phyloP scores from a whole-genome alignment of 1,284 basidiomycete species.

The Apiotrichum akiyoshidainum region DNA sequence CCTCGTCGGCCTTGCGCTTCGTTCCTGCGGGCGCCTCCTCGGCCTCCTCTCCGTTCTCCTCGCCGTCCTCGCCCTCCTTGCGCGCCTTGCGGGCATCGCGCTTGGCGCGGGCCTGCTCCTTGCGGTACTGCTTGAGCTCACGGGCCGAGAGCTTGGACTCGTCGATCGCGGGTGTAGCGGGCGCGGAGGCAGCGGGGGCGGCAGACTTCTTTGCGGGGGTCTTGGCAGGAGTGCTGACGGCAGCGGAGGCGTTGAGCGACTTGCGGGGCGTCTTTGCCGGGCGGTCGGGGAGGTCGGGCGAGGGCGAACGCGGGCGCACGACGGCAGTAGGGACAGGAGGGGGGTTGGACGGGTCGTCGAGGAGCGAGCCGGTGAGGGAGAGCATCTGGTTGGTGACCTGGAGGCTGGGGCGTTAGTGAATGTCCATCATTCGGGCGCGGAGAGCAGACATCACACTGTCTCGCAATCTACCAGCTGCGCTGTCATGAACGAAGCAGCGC shows the following conservation, averaged over 20 bases:
- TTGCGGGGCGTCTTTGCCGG: constrained; percentile 19
- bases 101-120: constrained; percentile 44
- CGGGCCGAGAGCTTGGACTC: constrained; percentile 30
- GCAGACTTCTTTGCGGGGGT: constrained; percentile 5
- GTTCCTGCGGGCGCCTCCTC: constrained; percentile 19
- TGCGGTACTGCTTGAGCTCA: constrained; percentile 42
- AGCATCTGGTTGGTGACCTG: constrained; percentile 95
- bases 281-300: constrained; percentile 24
- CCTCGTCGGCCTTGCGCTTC: constrained; percentile 44
- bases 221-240: constrained; percentile 11
- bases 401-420: constrained; percentile 56
- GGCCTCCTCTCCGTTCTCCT: constrained; percentile 20
- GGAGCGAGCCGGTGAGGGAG: constrained; percentile 84
- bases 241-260: constrained; percentile 7
- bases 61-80: constrained; percentile 31
- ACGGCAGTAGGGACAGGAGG: constrained; percentile 51
- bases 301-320: constrained; percentile 22
- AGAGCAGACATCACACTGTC: too few species aligned
- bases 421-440: too few species aligned
- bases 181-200: neutral
- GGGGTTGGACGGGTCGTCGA: constrained; percentile 75
- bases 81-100: constrained; percentile 41
- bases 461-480: too few species aligned
- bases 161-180: constrained; percentile 26
- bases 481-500: too few species aligned